Conservation (phyloP, 2,329 filamentous ascomycete species). For the Xenosphaeropsis pyriputrescens region DNA sequence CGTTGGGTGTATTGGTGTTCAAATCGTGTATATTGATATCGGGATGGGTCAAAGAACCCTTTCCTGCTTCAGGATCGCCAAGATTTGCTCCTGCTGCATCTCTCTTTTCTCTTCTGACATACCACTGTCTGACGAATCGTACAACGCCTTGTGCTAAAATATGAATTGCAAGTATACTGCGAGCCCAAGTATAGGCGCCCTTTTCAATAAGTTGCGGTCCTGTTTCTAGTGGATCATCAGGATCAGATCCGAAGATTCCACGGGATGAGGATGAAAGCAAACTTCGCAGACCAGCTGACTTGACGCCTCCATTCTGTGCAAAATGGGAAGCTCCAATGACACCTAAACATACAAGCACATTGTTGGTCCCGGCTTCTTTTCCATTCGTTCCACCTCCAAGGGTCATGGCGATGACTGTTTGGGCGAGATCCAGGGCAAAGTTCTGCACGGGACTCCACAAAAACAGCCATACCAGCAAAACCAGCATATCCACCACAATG, state of each 20-base stretch:
- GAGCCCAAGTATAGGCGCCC: constrained; percentile 48
- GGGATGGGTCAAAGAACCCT: constrained; percentile 27
- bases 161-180: constrained; percentile 58
- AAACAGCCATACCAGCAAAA: constrained; percentile 75
- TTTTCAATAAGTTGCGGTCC: constrained; percentile 32
- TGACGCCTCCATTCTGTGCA: constrained; percentile 11
- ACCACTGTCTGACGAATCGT: constrained; percentile 56
- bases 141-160: constrained; percentile 62
- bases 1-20: constrained; percentile 5
- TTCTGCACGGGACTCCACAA: constrained; percentile 79
- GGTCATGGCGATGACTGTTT: constrained; percentile 85
- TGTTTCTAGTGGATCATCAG: constrained; percentile 32
- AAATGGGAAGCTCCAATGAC: constrained; percentile 35
- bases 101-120: constrained; percentile 42
- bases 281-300: constrained; percentile 12
- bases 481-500: constrained; percentile 68
- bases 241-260: constrained; percentile 12
- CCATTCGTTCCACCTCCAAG: constrained; percentile 68
- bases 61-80: constrained; percentile 49
- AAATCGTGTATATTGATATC: constrained; percentile 31
- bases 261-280: constrained; percentile 12
- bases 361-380: constrained; percentile 53
- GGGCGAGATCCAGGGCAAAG: constrained; percentile 77
- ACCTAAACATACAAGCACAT: constrained; percentile 54
- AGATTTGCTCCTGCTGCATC: constrained; percentile 31